Evolutionary conservation across 805 yeast genomes (phyloP).

Genomic region (Cyberlindnera subsufficiens): DNA sequence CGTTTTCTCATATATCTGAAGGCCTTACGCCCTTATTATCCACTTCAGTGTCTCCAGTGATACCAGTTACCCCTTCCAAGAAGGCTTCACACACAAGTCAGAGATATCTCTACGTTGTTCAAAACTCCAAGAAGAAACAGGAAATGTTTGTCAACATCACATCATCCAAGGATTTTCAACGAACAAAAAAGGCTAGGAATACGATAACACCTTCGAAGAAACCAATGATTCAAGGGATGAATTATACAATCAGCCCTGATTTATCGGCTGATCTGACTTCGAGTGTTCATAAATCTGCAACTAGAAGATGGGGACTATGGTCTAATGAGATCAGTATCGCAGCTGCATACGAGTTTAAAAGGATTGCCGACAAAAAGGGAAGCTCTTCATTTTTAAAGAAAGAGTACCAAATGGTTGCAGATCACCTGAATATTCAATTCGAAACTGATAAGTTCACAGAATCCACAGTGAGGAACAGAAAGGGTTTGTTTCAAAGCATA

Average conservation of each 20-base stretch:
- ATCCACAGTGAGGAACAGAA: conserved; percentile 14
- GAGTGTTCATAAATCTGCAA: neutral
- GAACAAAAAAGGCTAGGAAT: neutral
- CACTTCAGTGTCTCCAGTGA: too few relatives aligned
- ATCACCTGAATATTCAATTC: conserved; percentile 5
- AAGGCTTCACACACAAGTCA: neutral
- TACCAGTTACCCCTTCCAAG: neutral
- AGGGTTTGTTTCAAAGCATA: conserved; percentile 14
- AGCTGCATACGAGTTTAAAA: conserved; percentile 12
- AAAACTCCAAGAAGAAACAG: conserved; percentile 6
- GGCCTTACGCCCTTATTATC: neutral
- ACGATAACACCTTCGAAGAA: neutral
- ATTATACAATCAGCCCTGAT: too few relatives aligned
- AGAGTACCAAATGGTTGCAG: conserved; percentile 12
- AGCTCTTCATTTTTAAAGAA: conserved; percentile 13
- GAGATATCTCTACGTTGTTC: conserved; percentile 6
- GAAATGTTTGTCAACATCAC: conserved; percentile 10
- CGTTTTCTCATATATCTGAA: conserved; percentile 5
- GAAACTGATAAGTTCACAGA: conserved; percentile 7
- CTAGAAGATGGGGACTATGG: conserved; percentile 10
- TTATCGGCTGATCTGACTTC: too few relatives aligned
- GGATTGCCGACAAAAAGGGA: conserved; percentile 5
- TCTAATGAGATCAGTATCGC: conserved; percentile 10
- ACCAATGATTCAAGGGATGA: too few relatives aligned
- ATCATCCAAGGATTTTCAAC: conserved; percentile 10